phyloP scores from a whole-genome alignment of 75 land plant species.

The Pinus albicaulis region DNA sequence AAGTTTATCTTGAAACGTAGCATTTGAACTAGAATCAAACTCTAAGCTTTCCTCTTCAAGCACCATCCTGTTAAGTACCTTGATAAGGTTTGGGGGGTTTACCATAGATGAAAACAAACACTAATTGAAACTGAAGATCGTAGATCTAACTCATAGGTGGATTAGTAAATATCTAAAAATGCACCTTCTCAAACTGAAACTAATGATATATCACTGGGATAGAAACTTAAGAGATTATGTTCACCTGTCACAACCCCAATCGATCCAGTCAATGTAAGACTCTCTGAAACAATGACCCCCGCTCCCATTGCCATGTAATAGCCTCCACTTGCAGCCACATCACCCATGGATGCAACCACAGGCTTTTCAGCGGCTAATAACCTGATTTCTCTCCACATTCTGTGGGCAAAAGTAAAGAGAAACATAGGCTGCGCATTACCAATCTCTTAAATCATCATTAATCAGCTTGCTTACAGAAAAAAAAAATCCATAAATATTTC shows the following conservation, averaged over 20 bases:
- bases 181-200: neutral
- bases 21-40: neutral
- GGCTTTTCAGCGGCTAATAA: constrained; percentile 82
- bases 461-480: constrained; percentile 1
- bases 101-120: neutral
- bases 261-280: constrained; percentile 92
- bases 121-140: neutral
- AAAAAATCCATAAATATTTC: constrained; percentile 2
- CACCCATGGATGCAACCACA: constrained; percentile 98
- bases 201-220: neutral
- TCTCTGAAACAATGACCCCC: constrained; percentile 76
- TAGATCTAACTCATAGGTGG: neutral
- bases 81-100: no score
- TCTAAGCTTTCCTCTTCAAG: neutral
- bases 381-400: constrained; percentile 98
- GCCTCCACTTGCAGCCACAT: constrained; percentile 99
- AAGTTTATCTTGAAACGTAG: neutral
- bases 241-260: constrained; percentile 99
- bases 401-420: constrained; percentile 18
- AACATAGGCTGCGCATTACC: neutral
- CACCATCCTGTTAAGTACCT: no score
- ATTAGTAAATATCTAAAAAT: neutral
- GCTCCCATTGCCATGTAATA: constrained; percentile 99
- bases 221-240: neutral
- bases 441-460: neutral